Conservation (phyloP, 129 eudicot species). For the Ambrosia trifida region DNA sequence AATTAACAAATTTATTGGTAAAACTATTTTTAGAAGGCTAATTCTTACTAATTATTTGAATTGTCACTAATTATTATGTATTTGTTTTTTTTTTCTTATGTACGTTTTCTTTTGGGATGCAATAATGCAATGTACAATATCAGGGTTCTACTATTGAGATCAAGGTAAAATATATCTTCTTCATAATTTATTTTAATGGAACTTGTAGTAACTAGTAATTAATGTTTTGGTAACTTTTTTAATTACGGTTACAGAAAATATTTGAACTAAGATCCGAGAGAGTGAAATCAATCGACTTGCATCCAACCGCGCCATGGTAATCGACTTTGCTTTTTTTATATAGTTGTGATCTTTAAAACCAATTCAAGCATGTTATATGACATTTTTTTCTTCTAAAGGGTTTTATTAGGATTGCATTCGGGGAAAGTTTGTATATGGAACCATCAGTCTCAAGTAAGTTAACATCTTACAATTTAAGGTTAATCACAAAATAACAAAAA, state of each 20-base stretch:
- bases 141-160: constrained; percentile 30
- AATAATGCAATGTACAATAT: neutral
- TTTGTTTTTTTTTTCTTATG: neutral
- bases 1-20: too few relatives aligned
- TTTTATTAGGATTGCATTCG: constrained; percentile 67
- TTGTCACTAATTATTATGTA: constrained; percentile 1
- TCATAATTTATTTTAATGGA: neutral
- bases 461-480: neutral
- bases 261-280: constrained; percentile 72
- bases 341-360: neutral
- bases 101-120: neutral
- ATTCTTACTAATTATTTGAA: neutral
- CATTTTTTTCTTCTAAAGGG: constrained; percentile 40
- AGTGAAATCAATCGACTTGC: constrained; percentile 81
- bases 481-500: neutral
- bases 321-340: neutral
- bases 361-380: neutral
- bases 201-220: neutral
- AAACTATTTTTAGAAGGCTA: too few relatives aligned
- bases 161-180: constrained; percentile 27
- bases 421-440: constrained; percentile 85
- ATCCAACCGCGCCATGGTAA: constrained; percentile 93
- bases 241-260: constrained; percentile 45
- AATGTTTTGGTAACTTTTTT: neutral
- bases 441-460: constrained; percentile 69